Conservation (phyloP, 2,329 filamentous ascomycete genomes). For the Talaromyces sp. region DNA sequence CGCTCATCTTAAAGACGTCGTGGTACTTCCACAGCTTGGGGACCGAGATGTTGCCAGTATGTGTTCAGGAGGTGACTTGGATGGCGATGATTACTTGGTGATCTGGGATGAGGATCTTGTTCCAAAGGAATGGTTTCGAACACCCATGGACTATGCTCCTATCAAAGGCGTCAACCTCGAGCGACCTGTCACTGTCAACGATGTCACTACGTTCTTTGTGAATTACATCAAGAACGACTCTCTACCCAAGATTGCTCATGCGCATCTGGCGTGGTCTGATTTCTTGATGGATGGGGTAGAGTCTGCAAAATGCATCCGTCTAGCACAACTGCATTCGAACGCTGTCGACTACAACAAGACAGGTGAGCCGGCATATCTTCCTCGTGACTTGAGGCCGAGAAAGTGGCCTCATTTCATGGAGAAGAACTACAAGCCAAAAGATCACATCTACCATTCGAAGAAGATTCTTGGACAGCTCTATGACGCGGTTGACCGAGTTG, state of each 20-base stretch:
- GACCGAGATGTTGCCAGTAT: constrained; percentile 85
- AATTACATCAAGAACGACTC: constrained; percentile 88
- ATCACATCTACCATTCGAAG: constrained; percentile 60
- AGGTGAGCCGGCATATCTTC: constrained; percentile 70
- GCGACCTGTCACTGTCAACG: constrained; percentile 64
- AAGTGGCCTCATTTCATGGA: constrained; percentile 88
- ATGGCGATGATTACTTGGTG: constrained; percentile 93
- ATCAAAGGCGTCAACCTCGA: constrained; percentile 55
- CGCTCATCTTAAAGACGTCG: constrained; percentile 74
- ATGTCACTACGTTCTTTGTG: constrained; percentile 83
- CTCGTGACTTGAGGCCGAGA: constrained; percentile 56
- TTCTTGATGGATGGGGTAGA: constrained; percentile 60
- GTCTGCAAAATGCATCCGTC: constrained; percentile 64
- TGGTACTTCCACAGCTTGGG: constrained; percentile 80
- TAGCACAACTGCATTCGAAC: constrained; percentile 79
- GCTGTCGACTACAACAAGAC: constrained; percentile 96
- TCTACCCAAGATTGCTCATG: constrained; percentile 72
- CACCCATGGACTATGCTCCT: constrained; percentile 73
- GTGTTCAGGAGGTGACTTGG: constrained; percentile 93
- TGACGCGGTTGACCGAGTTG: constrained; percentile 65
- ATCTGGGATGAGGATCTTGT: constrained; percentile 81
- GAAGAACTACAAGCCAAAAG: constrained; percentile 50
- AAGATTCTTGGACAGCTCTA: constrained; percentile 79
- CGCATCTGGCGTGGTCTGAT: constrained; percentile 79
- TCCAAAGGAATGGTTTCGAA: constrained; percentile 65